Conservation (phyloP, 1,284 basidiomycete species). For the Austroboletus niveus region DNA sequence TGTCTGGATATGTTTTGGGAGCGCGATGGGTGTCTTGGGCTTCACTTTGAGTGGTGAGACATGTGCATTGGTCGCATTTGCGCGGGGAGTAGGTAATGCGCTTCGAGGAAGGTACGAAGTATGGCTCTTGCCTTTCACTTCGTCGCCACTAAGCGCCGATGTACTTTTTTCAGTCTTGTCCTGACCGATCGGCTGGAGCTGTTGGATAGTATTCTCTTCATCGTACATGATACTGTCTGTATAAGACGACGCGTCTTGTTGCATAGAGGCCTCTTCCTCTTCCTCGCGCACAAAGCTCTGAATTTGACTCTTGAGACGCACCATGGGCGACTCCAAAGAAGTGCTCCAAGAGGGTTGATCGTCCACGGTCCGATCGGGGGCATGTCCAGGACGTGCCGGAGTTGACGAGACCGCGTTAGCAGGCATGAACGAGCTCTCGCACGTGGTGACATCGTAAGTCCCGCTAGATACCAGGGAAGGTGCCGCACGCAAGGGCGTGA, state of each 20-base stretch:
- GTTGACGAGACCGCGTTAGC: slow-evolving; percentile 72
- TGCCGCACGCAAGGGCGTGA: slow-evolving; percentile 18
- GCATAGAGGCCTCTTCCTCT: slow-evolving; percentile 27
- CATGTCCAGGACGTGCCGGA: slow-evolving; percentile 50
- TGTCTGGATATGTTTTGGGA: slow-evolving; percentile 57
- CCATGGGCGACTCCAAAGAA: slow-evolving; percentile 74
- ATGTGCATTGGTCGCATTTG: slow-evolving; percentile 36
- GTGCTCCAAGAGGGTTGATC: slow-evolving; percentile 62
- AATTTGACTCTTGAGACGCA: slow-evolving; percentile 68
- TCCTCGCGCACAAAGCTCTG: slow-evolving; percentile 52
- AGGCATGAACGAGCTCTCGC: slow-evolving; percentile 69
- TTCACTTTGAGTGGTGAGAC: slow-evolving; percentile 40
- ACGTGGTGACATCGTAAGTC: slow-evolving; percentile 44
- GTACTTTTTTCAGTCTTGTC: slow-evolving; percentile 44
- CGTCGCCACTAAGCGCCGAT: slow-evolving; percentile 45
- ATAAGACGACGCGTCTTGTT: slow-evolving; percentile 18
- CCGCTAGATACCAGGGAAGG: slow-evolving; percentile 17
- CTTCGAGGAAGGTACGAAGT: slow-evolving; percentile 33
- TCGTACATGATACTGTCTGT: slow-evolving; percentile 31
- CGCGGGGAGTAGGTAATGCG: slow-evolving; percentile 32
- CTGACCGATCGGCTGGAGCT: slow-evolving; percentile 36
- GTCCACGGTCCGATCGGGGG: slow-evolving; percentile 39
- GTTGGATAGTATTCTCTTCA: slow-evolving; percentile 33
- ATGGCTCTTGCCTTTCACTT: slow-evolving; percentile 49
- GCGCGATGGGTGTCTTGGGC: slow-evolving; percentile 53